Percentiles rank a stretch among this genome's conserved stretches.
These are phyloP conservation scores for Tolypocladium amazonense DNA, from an alignment of 2,329 filamentous ascomycete genomes.

Conservation along the genomic window DNA sequence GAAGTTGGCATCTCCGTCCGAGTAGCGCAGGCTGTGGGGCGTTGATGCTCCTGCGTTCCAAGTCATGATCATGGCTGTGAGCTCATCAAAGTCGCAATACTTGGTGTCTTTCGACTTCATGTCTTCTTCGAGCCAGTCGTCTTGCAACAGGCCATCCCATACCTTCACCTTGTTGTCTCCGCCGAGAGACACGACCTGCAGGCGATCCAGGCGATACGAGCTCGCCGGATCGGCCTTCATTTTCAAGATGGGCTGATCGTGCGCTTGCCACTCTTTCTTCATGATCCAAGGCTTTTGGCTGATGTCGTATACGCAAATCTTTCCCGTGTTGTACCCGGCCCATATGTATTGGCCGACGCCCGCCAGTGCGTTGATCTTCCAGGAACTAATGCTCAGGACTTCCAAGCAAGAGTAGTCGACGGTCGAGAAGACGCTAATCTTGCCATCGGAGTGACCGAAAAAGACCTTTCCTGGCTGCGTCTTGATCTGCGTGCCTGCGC, in stretches of 20 bases:
- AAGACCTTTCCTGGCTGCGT: conserved; percentile 71
- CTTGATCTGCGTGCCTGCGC: conserved; percentile 66
- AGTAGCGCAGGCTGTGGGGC: conserved; percentile 68
- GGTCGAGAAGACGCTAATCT: conserved; percentile 84
- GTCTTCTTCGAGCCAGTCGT: conserved; percentile 85
- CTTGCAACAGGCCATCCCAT: conserved; percentile 89
- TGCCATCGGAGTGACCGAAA: conserved; percentile 87
- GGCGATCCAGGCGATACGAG: conserved; percentile 72
- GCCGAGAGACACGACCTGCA: conserved; percentile 79
- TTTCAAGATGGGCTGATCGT: conserved; percentile 70
- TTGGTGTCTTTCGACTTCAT: conserved; percentile 78
- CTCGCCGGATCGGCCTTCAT: conserved; percentile 71
- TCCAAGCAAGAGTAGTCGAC: conserved; percentile 67
- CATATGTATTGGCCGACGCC: conserved; percentile 77
- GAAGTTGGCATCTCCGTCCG: conserved; percentile 61
- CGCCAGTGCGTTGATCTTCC: conserved; percentile 84
- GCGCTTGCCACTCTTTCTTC: conserved; percentile 91
- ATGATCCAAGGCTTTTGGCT: conserved; percentile 73
- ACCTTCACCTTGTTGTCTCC: conserved; percentile 73
- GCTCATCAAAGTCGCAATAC: conserved; percentile 76
- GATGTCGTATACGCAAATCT: conserved; percentile 87
- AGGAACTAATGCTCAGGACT: conserved; percentile 77
- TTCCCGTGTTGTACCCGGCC: conserved; percentile 92
- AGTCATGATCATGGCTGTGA: conserved; percentile 73
- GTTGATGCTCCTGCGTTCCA: conserved; percentile 98